phyloP scores from a whole-genome alignment of 2,329 filamentous ascomycete species.

The Conoideocrella luteorostrata region DNA sequence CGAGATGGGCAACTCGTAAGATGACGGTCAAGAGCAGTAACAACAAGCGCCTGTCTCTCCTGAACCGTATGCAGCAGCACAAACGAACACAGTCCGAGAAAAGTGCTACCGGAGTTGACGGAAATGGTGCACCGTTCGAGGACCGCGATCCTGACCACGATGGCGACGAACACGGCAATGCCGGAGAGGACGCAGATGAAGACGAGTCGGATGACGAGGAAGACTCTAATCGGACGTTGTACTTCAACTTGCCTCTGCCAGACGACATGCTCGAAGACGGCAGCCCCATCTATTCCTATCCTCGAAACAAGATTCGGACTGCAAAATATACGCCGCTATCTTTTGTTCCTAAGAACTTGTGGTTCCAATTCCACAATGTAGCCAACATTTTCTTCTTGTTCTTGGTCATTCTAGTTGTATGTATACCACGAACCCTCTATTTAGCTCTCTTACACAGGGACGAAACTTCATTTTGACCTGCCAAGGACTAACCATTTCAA shows the following conservation, averaged over 20 bases:
- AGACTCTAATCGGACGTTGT: conserved; percentile 54
- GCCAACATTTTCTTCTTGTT: conserved; percentile 99
- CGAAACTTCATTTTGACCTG: no score
- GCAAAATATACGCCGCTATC: conserved; percentile 95
- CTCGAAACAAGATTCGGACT: conserved; percentile 94
- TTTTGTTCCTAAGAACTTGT: conserved; percentile 94
- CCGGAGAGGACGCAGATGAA: conserved; percentile 28
- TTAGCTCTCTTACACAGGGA: no score
- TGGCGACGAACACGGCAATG: conserved; percentile 21
- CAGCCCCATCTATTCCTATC: conserved; percentile 60
- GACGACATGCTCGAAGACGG: conserved; percentile 70
- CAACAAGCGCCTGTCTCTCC: conserved; percentile 75
- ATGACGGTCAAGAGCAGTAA: conserved; percentile 67
- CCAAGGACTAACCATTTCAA: conserved; percentile 1
- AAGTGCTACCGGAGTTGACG: conserved; percentile 43
- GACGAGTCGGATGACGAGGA: conserved; percentile 33
- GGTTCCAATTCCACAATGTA: conserved; percentile 97
- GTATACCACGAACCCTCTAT: conserved; percentile 29
- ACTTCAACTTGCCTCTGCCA: conserved; percentile 81
- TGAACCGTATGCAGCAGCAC: conserved; percentile 68
- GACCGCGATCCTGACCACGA: conserved; percentile 21
- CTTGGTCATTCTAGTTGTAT: conserved; percentile 86
- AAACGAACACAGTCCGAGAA: conserved; percentile 61
- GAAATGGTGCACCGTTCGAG: conserved; percentile 19
- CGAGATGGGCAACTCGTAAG: conserved; percentile 95